Conservation (phyloP, 1,284 basidiomycete genomes). For the Peniophora sp. region DNA sequence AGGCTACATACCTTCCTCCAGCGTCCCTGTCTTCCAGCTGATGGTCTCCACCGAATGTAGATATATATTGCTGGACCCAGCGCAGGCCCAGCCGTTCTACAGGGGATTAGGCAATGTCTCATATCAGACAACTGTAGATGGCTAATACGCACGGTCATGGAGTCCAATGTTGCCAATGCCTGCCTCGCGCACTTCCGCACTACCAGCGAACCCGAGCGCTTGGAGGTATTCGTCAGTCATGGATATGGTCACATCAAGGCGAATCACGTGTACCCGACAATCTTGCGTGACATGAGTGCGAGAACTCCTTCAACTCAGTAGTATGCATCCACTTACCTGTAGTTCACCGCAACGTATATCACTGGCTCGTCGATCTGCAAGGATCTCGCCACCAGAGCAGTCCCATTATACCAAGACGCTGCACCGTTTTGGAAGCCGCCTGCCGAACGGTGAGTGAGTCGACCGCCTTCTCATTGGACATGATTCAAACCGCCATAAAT, state of each 20-base stretch:
- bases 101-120: neutral
- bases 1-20: slow-evolving; percentile 13
- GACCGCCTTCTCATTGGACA: neutral
- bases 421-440: slow-evolving; percentile 37
- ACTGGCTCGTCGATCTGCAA: slow-evolving; percentile 36
- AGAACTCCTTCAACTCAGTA: neutral
- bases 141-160: slow-evolving; percentile 39
- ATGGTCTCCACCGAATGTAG: slow-evolving; percentile 58
- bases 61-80: slow-evolving; percentile 63
- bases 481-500: slow-evolving; percentile 33
- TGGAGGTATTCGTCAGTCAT: too few species aligned
- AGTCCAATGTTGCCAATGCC: slow-evolving; percentile 49
- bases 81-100: slow-evolving; percentile 50
- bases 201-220: slow-evolving; percentile 41
- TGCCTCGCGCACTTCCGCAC: slow-evolving; percentile 41
- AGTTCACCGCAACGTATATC: slow-evolving; percentile 50
- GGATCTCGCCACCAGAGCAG: slow-evolving; percentile 38
- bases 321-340: slow-evolving; percentile 24
- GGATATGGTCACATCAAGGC: neutral
- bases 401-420: slow-evolving; percentile 35
- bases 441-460: slow-evolving; percentile 13
- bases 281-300: too few species aligned
- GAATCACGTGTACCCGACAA: neutral
- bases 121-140: neutral
- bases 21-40: slow-evolving; percentile 49